A percentile compares a stretch with the other conserved stretches of the same genome.
These are phyloP conservation scores for Tricholoma sp. DNA, from an alignment of 768 basidiomycete genomes.

Conservation along the genomic window DNA sequence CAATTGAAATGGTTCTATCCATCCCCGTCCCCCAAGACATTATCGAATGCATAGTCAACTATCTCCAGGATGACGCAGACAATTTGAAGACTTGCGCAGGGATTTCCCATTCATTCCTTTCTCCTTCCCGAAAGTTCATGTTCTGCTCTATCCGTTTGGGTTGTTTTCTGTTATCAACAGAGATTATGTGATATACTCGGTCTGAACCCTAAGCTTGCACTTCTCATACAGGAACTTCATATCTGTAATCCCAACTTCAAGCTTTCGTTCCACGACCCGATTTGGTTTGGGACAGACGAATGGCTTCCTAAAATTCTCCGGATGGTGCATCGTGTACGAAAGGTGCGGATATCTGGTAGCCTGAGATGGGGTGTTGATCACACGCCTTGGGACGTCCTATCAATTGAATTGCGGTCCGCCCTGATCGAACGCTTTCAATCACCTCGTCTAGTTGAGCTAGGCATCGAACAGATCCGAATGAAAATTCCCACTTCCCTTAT, in stretches of 20 bases:
- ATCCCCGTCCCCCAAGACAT: neutral
- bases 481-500: no score
- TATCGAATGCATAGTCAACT: no score
- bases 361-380: neutral
- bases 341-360: neutral
- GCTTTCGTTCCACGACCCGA: neutral
- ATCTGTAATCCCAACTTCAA: neutral
- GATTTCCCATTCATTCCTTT: conserved; percentile 3
- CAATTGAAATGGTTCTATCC: neutral
- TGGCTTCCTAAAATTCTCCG: neutral
- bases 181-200: neutral
- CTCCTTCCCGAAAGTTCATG: neutral
- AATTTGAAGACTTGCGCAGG: neutral
- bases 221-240: neutral
- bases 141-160: neutral
- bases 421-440: neutral
- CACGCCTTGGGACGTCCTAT: neutral
- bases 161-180: neutral
- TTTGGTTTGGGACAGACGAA: neutral
- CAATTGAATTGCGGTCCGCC: neutral
- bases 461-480: no score
- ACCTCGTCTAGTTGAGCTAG: no score
- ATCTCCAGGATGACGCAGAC: no score
- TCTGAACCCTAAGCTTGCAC: neutral
- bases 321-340: neutral